Evolutionary conservation across 192 early-diverging fungal genomes (phyloP).

Genomic region (Rhizoclosmatium sp.): DNA sequence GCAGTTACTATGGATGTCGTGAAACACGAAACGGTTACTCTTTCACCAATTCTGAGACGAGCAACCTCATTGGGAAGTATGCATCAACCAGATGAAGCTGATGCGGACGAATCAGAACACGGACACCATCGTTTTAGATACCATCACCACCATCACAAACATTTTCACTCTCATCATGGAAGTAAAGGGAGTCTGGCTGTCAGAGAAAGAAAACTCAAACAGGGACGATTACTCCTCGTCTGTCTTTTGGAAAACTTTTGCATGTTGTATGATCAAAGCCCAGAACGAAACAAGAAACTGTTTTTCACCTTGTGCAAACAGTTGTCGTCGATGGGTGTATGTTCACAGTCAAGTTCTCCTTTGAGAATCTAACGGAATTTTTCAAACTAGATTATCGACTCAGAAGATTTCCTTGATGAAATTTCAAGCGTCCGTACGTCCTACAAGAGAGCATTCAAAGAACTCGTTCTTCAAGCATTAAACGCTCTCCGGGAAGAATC

Average conservation of each 20-base stretch:
- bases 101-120: not conserved
- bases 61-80: not conserved
- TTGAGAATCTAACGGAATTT: constrained; percentile 71
- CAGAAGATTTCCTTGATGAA: constrained; percentile 77
- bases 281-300: constrained; percentile 81
- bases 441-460: constrained; percentile 86
- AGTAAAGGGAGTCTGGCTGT: not conserved
- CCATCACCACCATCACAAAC: constrained; percentile 12
- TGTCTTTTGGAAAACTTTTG: constrained; percentile 93
- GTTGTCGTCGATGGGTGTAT: constrained; percentile 78
- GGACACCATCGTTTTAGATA: not conserved
- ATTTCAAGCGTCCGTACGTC: constrained; percentile 82
- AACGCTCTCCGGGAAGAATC: constrained; percentile 61
- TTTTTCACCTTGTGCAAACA: constrained; percentile 92
- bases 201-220: constrained; percentile 52
- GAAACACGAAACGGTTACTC: not conserved
- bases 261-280: constrained; percentile 83
- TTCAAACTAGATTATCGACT: constrained; percentile 50
- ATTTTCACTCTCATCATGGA: not conserved
- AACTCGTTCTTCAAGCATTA: constrained; percentile 83
- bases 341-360: not conserved
- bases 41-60: constrained; percentile 1
- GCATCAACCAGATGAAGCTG: not conserved
- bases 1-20: constrained; percentile 12
- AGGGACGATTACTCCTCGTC: constrained; percentile 85